These are phyloP conservation scores for Saccharomyces hybrid DNA, from an alignment of 1,139 yeast genomes.

Conservation along the genomic window DNA sequence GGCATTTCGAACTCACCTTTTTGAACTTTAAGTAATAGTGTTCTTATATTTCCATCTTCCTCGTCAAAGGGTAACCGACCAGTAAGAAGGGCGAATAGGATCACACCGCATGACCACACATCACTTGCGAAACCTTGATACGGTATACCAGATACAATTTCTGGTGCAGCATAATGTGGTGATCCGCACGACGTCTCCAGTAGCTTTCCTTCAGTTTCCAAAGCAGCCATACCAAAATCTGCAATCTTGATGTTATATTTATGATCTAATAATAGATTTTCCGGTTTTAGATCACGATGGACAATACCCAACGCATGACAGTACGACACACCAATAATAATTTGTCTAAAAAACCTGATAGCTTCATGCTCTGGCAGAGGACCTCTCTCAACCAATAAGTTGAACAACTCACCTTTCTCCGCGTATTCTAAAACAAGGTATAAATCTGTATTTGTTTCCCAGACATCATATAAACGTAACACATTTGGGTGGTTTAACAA, in stretches of 20 bases:
- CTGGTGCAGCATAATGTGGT: constrained; percentile 98
- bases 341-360: constrained; percentile 81
- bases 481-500: constrained; percentile 88
- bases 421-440: constrained; percentile 90
- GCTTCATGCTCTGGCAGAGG: constrained; percentile 86
- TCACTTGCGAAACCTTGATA: constrained; percentile 97
- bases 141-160: constrained; percentile 86
- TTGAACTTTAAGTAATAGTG: constrained; percentile 79
- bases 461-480: constrained; percentile 92
- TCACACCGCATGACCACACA: constrained; percentile 98
- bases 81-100: constrained; percentile 82
- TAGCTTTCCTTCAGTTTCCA: constrained; percentile 76
- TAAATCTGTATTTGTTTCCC: constrained; percentile 94
- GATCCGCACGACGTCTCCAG: constrained; percentile 96
- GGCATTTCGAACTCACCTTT: constrained; percentile 85
- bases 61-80: constrained; percentile 97
- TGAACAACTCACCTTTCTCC: constrained; percentile 95
- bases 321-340: constrained; percentile 83
- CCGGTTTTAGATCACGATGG: constrained; percentile 95
- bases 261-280: constrained; percentile 78
- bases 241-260: constrained; percentile 89
- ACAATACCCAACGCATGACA: constrained; percentile 91
- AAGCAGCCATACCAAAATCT: constrained; percentile 99
- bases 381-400: constrained; percentile 81
- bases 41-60: constrained; percentile 69